A percentile compares a stretch with the other conserved stretches of the same genome.
Evolutionary conservation across 2,329 filamentous ascomycete species (phyloP).

Genomic region (Apiospora malaysiana): DNA sequence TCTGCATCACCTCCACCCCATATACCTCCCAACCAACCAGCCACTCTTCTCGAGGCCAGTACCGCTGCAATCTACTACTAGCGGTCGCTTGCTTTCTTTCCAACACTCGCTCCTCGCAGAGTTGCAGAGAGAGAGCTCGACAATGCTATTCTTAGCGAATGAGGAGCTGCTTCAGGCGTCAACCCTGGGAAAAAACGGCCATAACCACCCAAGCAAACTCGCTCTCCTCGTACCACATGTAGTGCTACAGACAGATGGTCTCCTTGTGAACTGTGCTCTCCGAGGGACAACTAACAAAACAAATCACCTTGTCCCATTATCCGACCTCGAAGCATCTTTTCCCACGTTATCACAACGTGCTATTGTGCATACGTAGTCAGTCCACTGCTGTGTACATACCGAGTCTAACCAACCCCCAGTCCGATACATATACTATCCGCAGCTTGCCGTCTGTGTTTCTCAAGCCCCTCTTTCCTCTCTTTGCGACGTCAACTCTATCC

Average conservation of each 20-base stretch:
- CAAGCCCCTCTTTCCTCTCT: conserved; percentile 36
- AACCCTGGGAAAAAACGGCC: background rate
- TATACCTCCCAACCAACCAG: conserved; percentile 38
- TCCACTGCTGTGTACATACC: conserved; percentile 14
- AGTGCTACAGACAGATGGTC: conserved; percentile 24
- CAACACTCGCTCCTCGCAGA: conserved; percentile 16
- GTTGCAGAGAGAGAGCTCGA: conserved; percentile 8
- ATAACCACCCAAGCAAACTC: background rate
- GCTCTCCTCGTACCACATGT: background rate
- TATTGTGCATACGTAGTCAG: conserved; percentile 31
- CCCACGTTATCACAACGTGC: conserved; percentile 37
- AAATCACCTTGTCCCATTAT: conserved; percentile 39
- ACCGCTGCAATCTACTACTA: conserved; percentile 29
- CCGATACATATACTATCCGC: conserved; percentile 41
- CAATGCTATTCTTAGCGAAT: conserved; percentile 41
- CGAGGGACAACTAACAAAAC: conserved; percentile 31
- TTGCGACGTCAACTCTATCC: conserved; percentile 39
- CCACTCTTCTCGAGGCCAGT: conserved; percentile 30
- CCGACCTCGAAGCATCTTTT: conserved; percentile 19
- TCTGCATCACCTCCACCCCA: conserved; percentile 33
- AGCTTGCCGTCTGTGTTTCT: conserved; percentile 34
- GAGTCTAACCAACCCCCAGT: conserved; percentile 29
- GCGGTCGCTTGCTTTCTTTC: conserved; percentile 6
- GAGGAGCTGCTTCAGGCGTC: conserved; percentile 5
- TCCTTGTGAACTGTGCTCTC: conserved; percentile 22